phyloP scores from a whole-genome alignment of 192 early-diverging fungal genomes.

The Coemansia sp. region DNA sequence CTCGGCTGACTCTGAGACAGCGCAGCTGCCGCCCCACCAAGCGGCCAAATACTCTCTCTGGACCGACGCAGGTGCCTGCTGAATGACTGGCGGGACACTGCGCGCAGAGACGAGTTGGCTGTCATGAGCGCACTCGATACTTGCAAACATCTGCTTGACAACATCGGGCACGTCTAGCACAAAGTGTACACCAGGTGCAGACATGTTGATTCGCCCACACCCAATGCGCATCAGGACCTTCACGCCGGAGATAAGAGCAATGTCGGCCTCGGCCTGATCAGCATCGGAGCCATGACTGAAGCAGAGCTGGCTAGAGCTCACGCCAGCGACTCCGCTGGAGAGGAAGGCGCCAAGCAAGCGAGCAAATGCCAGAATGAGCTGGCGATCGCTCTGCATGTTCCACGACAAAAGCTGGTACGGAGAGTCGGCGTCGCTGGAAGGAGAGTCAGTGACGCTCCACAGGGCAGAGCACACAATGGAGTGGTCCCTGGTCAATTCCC shows the following conservation, averaged over 20 bases:
- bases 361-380: slow-evolving; percentile 45
- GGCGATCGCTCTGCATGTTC: slow-evolving; percentile 25
- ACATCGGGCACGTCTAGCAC: slow-evolving; percentile 22
- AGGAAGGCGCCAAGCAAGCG: slow-evolving; percentile 42
- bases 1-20: not conserved
- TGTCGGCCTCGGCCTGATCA: slow-evolving; percentile 38
- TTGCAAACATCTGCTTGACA: not conserved
- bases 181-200: slow-evolving; percentile 1
- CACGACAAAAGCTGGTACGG: slow-evolving; percentile 19
- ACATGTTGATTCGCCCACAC: slow-evolving; percentile 3
- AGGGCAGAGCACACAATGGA: slow-evolving; percentile 52
- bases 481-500: slow-evolving; percentile 31
- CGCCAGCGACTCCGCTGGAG: slow-evolving; percentile 10
- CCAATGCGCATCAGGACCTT: not conserved
- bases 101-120: not conserved
- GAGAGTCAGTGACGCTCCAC: slow-evolving; percentile 26
- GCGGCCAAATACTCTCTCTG: slow-evolving; percentile 58
- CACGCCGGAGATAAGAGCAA: slow-evolving; percentile 20
- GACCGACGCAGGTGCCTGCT: slow-evolving; percentile 36
- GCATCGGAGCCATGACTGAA: slow-evolving; percentile 19
- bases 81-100: slow-evolving; percentile 1
- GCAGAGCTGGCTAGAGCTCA: slow-evolving; percentile 1
- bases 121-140: not conserved
- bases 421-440: slow-evolving; percentile 8
- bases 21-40: slow-evolving; percentile 44